Conservation (phyloP, 345 rosid genomes). For the Isatis tinctoria region DNA sequence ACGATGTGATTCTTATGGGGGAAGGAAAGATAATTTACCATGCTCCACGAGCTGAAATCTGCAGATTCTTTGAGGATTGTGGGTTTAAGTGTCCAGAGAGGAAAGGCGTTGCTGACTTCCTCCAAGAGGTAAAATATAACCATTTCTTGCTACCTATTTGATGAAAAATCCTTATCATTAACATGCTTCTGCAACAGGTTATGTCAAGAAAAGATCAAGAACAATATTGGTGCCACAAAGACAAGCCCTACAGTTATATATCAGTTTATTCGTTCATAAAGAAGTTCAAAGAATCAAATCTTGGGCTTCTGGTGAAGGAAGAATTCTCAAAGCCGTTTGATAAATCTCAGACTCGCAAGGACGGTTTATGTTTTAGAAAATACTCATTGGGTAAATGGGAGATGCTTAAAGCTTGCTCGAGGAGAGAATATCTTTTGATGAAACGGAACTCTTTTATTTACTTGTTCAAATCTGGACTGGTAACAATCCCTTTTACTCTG, state of each 20-base stretch:
- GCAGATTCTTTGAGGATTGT: constrained; percentile 46
- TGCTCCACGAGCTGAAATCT: constrained; percentile 39
- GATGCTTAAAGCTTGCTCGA: constrained; percentile 45
- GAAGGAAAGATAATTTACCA: constrained; percentile 54
- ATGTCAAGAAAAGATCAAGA: constrained; percentile 53
- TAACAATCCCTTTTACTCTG: neutral
- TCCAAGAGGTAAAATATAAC: constrained; percentile 39
- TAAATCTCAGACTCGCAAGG: constrained; percentile 27
- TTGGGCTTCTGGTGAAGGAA: constrained; percentile 26
- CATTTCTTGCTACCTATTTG: neutral
- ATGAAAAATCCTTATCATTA: neutral
- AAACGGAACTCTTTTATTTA: constrained; percentile 42
- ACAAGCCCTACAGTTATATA: constrained; percentile 35
- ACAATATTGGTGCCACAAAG: constrained; percentile 42
- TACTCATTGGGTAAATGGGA: constrained; percentile 41
- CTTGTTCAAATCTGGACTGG: constrained; percentile 38
- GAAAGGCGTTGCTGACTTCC: constrained; percentile 52
- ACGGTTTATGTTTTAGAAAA: constrained; percentile 32
- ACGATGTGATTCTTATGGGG: constrained; percentile 52
- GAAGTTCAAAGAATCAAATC: constrained; percentile 34
- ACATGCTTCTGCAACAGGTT: constrained; percentile 32
- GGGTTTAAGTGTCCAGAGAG: constrained; percentile 58
- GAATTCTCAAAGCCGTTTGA: constrained; percentile 33
- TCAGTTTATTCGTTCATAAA: constrained; percentile 38
- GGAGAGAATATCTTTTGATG: constrained; percentile 48